A percentile compares a stretch with the other conserved stretches of the same genome.
phyloP scores from a whole-genome alignment of 352 stramenopile genomes.

The Globisporangium cylindrosporum region DNA sequence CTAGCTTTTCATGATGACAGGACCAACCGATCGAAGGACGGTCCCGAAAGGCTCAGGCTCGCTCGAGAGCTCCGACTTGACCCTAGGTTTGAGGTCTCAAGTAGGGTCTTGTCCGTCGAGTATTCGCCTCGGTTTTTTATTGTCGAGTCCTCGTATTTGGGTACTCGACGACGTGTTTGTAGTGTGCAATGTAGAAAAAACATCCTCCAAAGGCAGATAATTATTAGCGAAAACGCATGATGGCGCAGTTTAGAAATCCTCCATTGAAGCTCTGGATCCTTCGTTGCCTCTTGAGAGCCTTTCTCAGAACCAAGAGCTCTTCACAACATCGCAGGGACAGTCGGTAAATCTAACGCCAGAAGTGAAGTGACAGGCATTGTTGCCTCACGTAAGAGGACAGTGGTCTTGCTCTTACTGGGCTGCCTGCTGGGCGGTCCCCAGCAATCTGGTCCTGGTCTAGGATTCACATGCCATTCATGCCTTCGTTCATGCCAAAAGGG shows the following conservation, averaged over 20 bases:
- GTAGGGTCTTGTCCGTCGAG: background rate
- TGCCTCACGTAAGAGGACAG: background rate
- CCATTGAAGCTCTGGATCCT: background rate
- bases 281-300: background rate
- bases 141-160: background rate
- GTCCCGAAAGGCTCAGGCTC: background rate
- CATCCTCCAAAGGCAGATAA: background rate
- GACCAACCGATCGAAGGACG: conserved; percentile 7
- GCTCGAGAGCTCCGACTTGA: background rate
- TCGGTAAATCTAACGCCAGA: background rate
- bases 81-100: background rate
- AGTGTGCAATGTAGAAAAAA: background rate
- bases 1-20: background rate
- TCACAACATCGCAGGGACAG: background rate
- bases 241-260: background rate
- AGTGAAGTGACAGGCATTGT: background rate
- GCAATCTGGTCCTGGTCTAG: background rate
- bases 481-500: background rate
- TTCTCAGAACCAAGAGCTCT: background rate
- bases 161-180: background rate
- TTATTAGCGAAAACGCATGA: background rate
- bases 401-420: background rate
- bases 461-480: no score
- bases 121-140: background rate
- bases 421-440: background rate